phyloP scores from a whole-genome alignment of 2,329 filamentous ascomycete genomes.

The Verticillium isaacii region DNA sequence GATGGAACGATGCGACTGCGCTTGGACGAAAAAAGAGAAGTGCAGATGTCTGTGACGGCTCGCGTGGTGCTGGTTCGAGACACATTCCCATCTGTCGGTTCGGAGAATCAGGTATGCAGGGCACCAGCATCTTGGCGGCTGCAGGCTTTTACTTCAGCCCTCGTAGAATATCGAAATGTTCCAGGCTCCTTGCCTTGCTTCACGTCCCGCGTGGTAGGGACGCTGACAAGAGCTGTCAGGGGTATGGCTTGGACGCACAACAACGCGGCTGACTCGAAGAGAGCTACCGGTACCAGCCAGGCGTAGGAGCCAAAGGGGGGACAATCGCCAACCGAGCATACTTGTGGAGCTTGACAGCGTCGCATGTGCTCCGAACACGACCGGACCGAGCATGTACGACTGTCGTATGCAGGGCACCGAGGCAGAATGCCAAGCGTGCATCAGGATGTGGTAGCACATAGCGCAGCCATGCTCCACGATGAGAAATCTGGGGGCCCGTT shows the following conservation, averaged over 20 bases:
- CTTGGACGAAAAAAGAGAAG: too few species aligned
- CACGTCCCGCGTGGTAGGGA: too few species aligned
- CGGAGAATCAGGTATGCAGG: too few species aligned
- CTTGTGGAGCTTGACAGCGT: background rate
- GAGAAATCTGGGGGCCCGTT: background rate
- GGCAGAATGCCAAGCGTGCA: background rate
- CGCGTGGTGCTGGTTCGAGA: too few species aligned
- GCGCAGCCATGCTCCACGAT: background rate
- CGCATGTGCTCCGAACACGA: background rate
- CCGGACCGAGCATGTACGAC: background rate
- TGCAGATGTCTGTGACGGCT: too few species aligned
- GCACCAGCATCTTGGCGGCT: too few species aligned
- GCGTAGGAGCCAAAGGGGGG: background rate
- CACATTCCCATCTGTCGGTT: too few species aligned
- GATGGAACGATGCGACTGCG: too few species aligned
- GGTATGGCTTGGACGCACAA: background rate
- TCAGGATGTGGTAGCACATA: background rate
- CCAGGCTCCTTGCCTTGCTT: too few species aligned
- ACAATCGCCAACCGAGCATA: background rate
- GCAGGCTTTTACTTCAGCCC: too few species aligned
- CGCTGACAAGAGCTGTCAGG: too few species aligned
- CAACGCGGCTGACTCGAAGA: background rate
- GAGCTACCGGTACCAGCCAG: background rate
- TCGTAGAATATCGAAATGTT: too few species aligned
- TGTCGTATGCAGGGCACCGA: background rate